Evolutionary conservation across 2,329 filamentous ascomycete genomes (phyloP).

Genomic region (Aspergillus pseudonomiae): DNA sequence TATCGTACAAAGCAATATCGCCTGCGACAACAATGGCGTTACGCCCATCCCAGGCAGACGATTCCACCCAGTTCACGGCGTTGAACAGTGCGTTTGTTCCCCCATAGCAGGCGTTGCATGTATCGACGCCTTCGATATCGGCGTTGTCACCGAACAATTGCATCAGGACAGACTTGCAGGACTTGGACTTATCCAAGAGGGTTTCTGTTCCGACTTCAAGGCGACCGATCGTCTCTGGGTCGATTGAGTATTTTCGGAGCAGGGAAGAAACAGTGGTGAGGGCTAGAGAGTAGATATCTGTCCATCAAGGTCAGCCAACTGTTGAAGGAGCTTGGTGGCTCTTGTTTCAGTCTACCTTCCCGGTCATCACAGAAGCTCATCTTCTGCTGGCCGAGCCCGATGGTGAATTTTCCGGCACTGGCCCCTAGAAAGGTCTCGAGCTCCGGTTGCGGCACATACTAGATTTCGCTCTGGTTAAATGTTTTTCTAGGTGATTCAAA

Average conservation of each 20-base stretch:
- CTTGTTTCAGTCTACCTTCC: conserved; percentile 64
- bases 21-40: conserved; percentile 79
- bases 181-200: conserved; percentile 86
- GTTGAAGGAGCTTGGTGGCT: no score
- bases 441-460: conserved; percentile 84
- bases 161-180: conserved; percentile 86
- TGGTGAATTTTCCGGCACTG: conserved; percentile 81
- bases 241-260: conserved; percentile 80
- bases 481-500: neutral
- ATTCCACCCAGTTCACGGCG: conserved; percentile 82
- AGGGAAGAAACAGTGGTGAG: conserved; percentile 78
- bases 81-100: conserved; percentile 85
- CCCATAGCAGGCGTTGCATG: conserved; percentile 83
- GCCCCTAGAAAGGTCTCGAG: conserved; percentile 87
- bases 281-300: conserved; percentile 86
- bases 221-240: conserved; percentile 75
- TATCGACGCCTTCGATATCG: conserved; percentile 82
- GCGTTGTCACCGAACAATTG: conserved; percentile 82
- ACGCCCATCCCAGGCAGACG: conserved; percentile 82
- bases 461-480: conserved; percentile 18
- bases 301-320: conserved; percentile 14
- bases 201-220: conserved; percentile 87
- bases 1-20: conserved; percentile 84
- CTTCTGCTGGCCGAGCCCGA: conserved; percentile 86
- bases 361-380: conserved; percentile 92